Conservation (phyloP, 139 green algal species). For the Ostreobium quekettii region DNA sequence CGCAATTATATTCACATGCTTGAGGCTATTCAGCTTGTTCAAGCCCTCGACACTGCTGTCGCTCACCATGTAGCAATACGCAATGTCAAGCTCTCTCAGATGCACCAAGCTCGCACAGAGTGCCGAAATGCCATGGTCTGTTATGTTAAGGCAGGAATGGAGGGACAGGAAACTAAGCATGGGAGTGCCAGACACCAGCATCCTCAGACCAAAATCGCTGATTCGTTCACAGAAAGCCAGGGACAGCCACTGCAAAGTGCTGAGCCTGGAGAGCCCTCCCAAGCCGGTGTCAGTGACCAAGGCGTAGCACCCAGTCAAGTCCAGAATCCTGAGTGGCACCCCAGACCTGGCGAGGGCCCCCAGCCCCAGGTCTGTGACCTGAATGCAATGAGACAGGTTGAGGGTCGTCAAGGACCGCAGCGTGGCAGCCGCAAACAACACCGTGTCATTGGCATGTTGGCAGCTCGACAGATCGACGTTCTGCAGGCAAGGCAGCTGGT, state of each 20-base stretch:
- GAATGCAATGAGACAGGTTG: conserved; percentile 8
- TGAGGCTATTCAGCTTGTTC: no score
- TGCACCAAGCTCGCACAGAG: not conserved
- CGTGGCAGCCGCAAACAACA: not conserved
- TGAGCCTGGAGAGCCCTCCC: not conserved
- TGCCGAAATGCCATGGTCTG: not conserved
- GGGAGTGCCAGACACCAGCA: not conserved
- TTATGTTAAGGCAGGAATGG: not conserved
- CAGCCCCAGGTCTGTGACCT: conserved; percentile 13
- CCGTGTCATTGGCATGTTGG: conserved; percentile 1
- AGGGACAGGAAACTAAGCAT: conserved; percentile 1
- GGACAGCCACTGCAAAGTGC: conserved; percentile 2
- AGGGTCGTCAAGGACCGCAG: conserved; percentile 9
- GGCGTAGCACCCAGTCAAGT: conserved; percentile 6
- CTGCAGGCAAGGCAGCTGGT: conserved; percentile 2
- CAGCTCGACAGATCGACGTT: conserved; percentile 9
- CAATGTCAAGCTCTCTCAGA: conserved; percentile 12
- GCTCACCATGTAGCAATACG: conserved; percentile 7
- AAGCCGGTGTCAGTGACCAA: conserved; percentile 7
- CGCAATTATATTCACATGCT: no score
- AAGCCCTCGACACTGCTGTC: not conserved
- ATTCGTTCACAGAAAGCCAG: conserved; percentile 10
- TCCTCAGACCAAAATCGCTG: conserved; percentile 5
- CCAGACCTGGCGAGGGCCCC: not conserved
- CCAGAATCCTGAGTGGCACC: not conserved